Evolutionary conservation across 2,329 filamentous ascomycete species (phyloP).

Genomic region (Pseudovirgaria hyperparasitica): DNA sequence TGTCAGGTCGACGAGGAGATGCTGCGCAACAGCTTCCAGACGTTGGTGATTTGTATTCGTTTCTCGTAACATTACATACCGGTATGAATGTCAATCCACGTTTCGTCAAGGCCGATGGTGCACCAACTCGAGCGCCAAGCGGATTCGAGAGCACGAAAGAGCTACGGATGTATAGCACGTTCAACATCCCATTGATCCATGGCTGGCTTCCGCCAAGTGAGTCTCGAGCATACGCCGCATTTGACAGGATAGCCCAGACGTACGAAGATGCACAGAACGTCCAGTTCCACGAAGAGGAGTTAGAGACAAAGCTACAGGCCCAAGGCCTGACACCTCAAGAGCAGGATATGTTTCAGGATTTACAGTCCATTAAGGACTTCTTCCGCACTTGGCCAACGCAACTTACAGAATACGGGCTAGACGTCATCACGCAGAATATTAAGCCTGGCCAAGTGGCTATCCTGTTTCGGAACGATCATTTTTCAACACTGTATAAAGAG

Average conservation of each 20-base stretch:
- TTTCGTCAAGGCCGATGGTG: constrained; percentile 47
- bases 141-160: constrained; percentile 79
- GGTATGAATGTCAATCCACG: constrained; percentile 97
- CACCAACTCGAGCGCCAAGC: constrained; percentile 39
- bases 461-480: constrained; percentile 93
- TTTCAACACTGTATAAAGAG: constrained; percentile 85
- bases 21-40: constrained; percentile 61
- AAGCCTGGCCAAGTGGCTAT: constrained; percentile 74
- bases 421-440: constrained; percentile 58
- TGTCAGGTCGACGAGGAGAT: constrained; percentile 58
- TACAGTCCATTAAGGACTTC: constrained; percentile 73
- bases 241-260: constrained; percentile 63
- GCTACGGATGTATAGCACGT: constrained; percentile 83
- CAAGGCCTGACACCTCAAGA: constrained; percentile 57
- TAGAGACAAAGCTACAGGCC: constrained; percentile 63
- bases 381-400: constrained; percentile 73
- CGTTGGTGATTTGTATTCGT: constrained; percentile 74
- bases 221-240: constrained; percentile 55
- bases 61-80: constrained; percentile 78
- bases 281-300: constrained; percentile 76
- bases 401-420: constrained; percentile 68
- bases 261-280: constrained; percentile 90
- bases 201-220: constrained; percentile 71
- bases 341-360: constrained; percentile 69
- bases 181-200: constrained; percentile 78